Conservation (phyloP, 176 grass and related monocot species). For the Musa beccarii region DNA sequence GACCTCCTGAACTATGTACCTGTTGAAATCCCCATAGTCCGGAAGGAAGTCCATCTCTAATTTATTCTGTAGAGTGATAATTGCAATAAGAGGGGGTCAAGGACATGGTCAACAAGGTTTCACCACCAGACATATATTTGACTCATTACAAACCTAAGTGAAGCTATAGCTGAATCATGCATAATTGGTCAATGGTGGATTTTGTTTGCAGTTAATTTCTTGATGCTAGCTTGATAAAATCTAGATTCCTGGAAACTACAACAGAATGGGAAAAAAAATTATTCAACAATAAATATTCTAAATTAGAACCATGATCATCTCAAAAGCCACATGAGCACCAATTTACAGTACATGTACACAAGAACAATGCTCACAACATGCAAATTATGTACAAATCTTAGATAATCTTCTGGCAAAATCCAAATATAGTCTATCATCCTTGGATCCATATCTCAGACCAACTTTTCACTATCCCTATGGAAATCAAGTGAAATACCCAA, state of each 20-base stretch:
- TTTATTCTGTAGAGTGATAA: conserved; percentile 1
- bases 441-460: no score
- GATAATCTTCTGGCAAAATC: no score
- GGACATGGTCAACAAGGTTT: not conserved
- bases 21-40: not conserved
- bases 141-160: not conserved
- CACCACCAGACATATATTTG: not conserved
- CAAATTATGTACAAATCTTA: no score
- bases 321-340: no score
- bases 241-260: not conserved
- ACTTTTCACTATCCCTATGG: no score
- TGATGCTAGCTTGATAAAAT: not conserved
- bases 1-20: conserved; percentile 3
- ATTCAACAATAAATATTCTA: no score
- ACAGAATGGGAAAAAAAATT: no score
- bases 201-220: not conserved
- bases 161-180: not conserved
- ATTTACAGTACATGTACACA: no score
- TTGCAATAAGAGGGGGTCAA: not conserved
- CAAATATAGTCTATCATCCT: no score
- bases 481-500: no score
- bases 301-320: no score
- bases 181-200: not conserved
- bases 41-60: not conserved
- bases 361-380: no score